Conservation (phyloP, 306 rosid genomes). For the Astragalus glycyphyllos region DNA sequence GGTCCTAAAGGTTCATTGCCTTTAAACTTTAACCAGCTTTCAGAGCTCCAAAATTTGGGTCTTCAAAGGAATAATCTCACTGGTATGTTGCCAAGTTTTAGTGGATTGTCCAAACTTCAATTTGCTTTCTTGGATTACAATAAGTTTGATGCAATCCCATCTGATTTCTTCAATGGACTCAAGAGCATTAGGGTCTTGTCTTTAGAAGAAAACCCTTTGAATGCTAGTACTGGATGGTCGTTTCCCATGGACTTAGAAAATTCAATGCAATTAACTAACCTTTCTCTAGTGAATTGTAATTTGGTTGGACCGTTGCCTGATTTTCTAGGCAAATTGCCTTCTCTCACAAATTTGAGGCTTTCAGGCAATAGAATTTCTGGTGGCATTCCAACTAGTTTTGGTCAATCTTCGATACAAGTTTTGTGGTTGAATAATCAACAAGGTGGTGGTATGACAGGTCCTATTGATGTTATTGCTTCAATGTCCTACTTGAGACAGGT, state of each 20-base stretch:
- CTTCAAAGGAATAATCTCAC: slow-evolving; percentile 72
- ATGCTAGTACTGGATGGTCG: slow-evolving; percentile 71
- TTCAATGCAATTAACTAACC: slow-evolving; percentile 61
- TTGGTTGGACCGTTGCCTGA: slow-evolving; percentile 73
- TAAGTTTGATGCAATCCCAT: slow-evolving; percentile 66
- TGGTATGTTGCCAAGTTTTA: slow-evolving; percentile 67
- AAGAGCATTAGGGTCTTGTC: slow-evolving; percentile 54
- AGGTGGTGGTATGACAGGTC: slow-evolving; percentile 64
- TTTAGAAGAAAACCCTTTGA: slow-evolving; percentile 64
- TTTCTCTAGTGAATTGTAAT: slow-evolving; percentile 62
- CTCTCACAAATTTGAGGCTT: slow-evolving; percentile 59
- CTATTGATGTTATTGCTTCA: slow-evolving; percentile 64
- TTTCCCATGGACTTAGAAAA: slow-evolving; percentile 62
- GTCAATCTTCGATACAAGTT: slow-evolving; percentile 59
- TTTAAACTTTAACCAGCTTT: slow-evolving; percentile 64
- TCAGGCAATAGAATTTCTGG: slow-evolving; percentile 62
- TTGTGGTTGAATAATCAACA: slow-evolving; percentile 79
- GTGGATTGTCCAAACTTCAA: slow-evolving; percentile 70
- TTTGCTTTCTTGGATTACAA: slow-evolving; percentile 69
- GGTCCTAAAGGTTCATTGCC: slow-evolving; percentile 77
- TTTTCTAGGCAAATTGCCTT: slow-evolving; percentile 65
- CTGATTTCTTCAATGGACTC: slow-evolving; percentile 75
- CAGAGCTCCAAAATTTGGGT: slow-evolving; percentile 68
- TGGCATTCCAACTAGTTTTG: slow-evolving; percentile 60
- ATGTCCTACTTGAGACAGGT: slow-evolving; percentile 64